Evolutionary conservation across 2,329 filamentous ascomycete species (phyloP).

Genomic region (Rugonectria rugulosa): DNA sequence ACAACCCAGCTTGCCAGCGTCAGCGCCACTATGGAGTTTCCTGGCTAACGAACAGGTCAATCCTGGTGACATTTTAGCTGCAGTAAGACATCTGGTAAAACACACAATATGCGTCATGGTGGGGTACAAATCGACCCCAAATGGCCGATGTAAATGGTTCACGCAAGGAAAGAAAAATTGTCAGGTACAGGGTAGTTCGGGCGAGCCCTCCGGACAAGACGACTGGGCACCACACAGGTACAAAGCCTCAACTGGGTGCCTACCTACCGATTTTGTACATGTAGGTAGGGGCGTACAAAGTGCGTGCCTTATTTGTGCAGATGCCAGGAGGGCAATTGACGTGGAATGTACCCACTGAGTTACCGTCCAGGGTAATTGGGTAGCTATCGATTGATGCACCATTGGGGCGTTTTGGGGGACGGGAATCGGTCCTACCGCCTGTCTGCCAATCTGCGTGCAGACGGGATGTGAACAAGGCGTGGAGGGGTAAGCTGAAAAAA

Average conservation of each 20-base stretch:
- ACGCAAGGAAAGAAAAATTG: not conserved
- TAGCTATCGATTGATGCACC: constrained; percentile 2
- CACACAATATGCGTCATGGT: constrained; percentile 11
- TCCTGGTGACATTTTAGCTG: not conserved
- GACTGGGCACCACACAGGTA: constrained; percentile 6
- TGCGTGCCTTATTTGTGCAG: too few relatives aligned
- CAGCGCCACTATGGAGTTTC: too few relatives aligned
- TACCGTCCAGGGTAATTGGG: too few relatives aligned
- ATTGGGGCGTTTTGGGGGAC: constrained; percentile 2
- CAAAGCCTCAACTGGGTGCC: too few relatives aligned
- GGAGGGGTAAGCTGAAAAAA: not conserved
- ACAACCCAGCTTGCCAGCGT: not conserved
- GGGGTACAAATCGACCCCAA: not conserved
- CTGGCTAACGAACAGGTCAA: too few relatives aligned
- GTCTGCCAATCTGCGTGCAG: constrained; percentile 16
- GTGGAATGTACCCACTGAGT: constrained; percentile 11
- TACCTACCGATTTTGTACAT: too few relatives aligned
- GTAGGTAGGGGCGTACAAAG: too few relatives aligned
- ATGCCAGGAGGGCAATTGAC: constrained; percentile 7
- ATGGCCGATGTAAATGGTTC: constrained; percentile 1
- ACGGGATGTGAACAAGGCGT: not conserved
- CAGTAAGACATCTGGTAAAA: not conserved
- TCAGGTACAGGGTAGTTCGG: constrained; percentile 22
- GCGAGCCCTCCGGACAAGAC: not conserved
- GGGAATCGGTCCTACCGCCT: constrained; percentile 1